Base-by-base conservation (phyloP, 768 basidiomycete species). In the Dioszegia aurantiaca region DNA sequence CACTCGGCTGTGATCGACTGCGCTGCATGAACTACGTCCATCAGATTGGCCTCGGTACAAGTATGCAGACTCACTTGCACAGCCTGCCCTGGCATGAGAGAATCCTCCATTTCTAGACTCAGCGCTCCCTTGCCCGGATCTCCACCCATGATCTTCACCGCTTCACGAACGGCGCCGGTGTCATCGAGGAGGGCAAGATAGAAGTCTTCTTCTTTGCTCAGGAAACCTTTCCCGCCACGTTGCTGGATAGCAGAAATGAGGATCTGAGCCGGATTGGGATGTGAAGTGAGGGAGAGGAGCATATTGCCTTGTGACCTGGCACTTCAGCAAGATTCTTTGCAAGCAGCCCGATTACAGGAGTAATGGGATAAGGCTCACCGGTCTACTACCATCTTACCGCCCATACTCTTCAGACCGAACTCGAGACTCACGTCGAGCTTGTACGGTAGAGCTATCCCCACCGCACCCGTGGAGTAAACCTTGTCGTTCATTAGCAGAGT, bases 141-240 rank as follows among this genome's bases (percentile, higher is more conserved):
- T 4, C 76, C 76, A 45, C 67, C 68, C 24, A 75, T 53, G 49
- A 77, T 74, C 61, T 69, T 73, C 17, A 74, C 67, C 8, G 48
- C 66, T 46, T 62, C 48, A 11, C 59, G 43, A 26, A 37, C 44
- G 11, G 9, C 28, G 44, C 30, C 55, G 30, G n/a, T 44, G 9
- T 49, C 54, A 16, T 24, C 56, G 19, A 71, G 45, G 21, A 77
- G 39, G 2, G 63, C 70, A 11, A 77, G 56, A 51, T 65, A 74
- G 53, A 74, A 77, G n/a, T 73, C 73, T 53, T 77, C 73, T 16
- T 77, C 76, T 52, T 77, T 77, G 21, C 56, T 65, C 17, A 64
- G 39, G 14, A 64, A 43, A 33, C 61, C 58, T 40, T 41, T 55
- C 39, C 60, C 49, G 54, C 68, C 47, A 40, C 62, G 42, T 51